Evolutionary conservation across 2,329 filamentous ascomycete genomes (phyloP), one percentile per base, ranked within the genome.

Genomic region (Ophiostoma perfectum): DNA sequence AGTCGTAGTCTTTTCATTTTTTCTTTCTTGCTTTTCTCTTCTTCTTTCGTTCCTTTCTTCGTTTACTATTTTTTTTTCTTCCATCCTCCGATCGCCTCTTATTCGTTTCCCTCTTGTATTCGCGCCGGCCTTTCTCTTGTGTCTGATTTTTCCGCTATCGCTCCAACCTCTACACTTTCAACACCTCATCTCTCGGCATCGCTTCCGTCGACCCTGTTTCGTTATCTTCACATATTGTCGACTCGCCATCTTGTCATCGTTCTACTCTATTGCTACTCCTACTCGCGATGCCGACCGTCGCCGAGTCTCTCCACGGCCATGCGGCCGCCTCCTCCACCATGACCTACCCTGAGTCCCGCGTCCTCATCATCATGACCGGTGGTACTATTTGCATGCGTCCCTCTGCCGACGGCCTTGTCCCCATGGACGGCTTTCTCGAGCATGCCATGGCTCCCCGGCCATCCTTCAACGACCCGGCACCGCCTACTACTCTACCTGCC

Each of bases 311-410:
- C 18, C 63, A 64, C 42, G 63, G 63, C 42, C 63, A 45, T 45
- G 63, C n/a, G 7, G 16, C 42, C 39, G 16, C 64, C 8, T 38
- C 60, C 11, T 7, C 65, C 45, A n/a, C 39, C 8, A 66, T 52
- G 65, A 52, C 65, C 11, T 82, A 82, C 69, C 90, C 89, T 11
- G 92, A 96, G 77, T 92, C 91, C 38, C 84, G 91, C 69, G 90
- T 97, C 12, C 83, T 97, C 72, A 90, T 97, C 74, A 91, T 97
- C 78, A 94, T 96, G 81, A 97, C 93, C 12, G 93, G 91, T 70
- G 90, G 90, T 62, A 93, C 90, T 6, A 97, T 97, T 74, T 97
- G 92, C 80, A 97, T 97, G 93, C 88, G 90, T 75, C 89, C 88
- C 67, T 92, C 92, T 9, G 84, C 86, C 8, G 86, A 92, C 72